A percentile compares a stretch with the other conserved stretches of the same genome.
These are phyloP conservation scores for Aspergillus carlsbadensis DNA, from an alignment of 495 filamentous ascomycete genomes.

Conservation along the genomic window DNA sequence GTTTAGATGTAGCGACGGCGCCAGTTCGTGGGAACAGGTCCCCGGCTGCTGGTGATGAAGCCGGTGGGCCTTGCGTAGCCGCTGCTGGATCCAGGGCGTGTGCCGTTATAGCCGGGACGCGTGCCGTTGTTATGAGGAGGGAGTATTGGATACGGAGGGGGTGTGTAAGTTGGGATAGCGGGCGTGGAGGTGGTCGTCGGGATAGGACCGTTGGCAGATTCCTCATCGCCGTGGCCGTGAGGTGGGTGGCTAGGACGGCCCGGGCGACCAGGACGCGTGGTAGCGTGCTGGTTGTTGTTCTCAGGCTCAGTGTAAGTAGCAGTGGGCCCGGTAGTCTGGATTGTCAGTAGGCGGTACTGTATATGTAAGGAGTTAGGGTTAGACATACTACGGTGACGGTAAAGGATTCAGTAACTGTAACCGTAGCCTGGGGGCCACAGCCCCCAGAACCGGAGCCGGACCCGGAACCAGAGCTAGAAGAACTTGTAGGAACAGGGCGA, in stretches of 20 bases:
- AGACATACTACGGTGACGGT: slow-evolving; percentile 46
- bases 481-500: slow-evolving; percentile 24
- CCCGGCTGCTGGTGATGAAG: slow-evolving; percentile 25
- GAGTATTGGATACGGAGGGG: slow-evolving; percentile 23
- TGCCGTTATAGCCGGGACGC: slow-evolving; percentile 27
- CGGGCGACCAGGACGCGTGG: background rate
- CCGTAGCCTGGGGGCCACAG: slow-evolving; percentile 34
- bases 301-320: slow-evolving; percentile 14
- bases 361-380: background rate
- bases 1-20: slow-evolving; percentile 23
- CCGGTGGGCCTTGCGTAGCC: slow-evolving; percentile 24
- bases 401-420: slow-evolving; percentile 29
- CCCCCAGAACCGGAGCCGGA: background rate
- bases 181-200: background rate
- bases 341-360: background rate
- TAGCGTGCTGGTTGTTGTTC: slow-evolving; percentile 16
- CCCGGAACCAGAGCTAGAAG: slow-evolving; percentile 9
- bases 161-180: slow-evolving; percentile 14
- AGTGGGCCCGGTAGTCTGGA: slow-evolving; percentile 19
- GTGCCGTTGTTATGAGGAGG: slow-evolving; percentile 42
- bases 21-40: slow-evolving; percentile 26
- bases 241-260: slow-evolving; percentile 16
- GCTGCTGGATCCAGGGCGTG: slow-evolving; percentile 1
- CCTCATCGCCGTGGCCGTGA: slow-evolving; percentile 3
- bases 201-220: background rate